These are phyloP conservation scores for Podaxis rugospora DNA, from an alignment of 768 basidiomycete genomes.

Conservation along the genomic window DNA sequence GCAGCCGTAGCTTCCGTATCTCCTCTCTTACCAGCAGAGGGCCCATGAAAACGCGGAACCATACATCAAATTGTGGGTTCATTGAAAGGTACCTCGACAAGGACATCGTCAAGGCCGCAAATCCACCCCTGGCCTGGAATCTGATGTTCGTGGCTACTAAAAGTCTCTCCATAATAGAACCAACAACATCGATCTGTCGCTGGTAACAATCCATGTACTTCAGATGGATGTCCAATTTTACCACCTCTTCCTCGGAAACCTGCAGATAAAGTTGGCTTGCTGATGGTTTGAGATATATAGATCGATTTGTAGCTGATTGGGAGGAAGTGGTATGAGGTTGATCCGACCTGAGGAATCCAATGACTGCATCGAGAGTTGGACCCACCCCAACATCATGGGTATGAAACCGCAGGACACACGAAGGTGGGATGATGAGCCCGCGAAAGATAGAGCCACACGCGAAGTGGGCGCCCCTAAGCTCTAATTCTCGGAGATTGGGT, in stretches of 20 bases:
- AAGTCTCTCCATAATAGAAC: neutral
- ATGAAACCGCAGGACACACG: neutral
- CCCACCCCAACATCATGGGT: neutral
- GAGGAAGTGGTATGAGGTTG: neutral
- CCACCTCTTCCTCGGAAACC: slow-evolving; percentile 2
- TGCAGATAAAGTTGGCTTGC: neutral
- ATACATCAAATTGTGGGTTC: neutral
- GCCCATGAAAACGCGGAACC: neutral
- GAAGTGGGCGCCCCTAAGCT: neutral
- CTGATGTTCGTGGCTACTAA: neutral
- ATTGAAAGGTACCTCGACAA: neutral
- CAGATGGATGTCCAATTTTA: slow-evolving; percentile 1
- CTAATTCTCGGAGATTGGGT: neutral
- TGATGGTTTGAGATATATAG: neutral
- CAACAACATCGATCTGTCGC: neutral
- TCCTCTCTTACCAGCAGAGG: neutral
- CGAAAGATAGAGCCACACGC: slow-evolving; percentile 4
- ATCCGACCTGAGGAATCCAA: neutral
- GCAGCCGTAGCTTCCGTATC: neutral
- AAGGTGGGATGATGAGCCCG: neutral
- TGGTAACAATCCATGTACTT: neutral
- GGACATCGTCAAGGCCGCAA: neutral
- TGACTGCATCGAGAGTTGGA: neutral
- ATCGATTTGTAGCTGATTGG: neutral
- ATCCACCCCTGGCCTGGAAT: neutral